Base-by-base conservation (phyloP, 176 grass and related monocot species). In the Alloteropsis semialata region DNA sequence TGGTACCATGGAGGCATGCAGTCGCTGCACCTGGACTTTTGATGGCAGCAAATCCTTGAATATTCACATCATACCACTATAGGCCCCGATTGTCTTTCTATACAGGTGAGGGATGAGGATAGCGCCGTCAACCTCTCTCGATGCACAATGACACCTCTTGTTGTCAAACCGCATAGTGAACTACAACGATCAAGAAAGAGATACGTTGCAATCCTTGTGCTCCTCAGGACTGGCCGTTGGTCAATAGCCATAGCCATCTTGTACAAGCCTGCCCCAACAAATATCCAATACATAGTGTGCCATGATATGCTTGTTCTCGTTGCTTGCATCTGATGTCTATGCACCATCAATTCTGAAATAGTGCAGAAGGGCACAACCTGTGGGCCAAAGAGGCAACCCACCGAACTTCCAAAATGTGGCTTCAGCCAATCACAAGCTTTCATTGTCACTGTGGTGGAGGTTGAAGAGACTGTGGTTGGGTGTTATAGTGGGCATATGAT, bases 401-500 rank as follows among this genome's bases (percentile, higher is more conserved):
- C 87, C 36, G 50, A 76, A 87, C 83, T 90, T 86, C 57, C 74
- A 89, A 85, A 87, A 89, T 32, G 69, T 37, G 55, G 89, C 81
- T 92, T 82, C 87, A 85, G 79, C 91, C 85, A 73, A 87, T 80
- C 78, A 76, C 48, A 82, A 29, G 49, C 55, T 77, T 70, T 81
- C 70, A 65, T 84, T 70, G 84, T 99, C 85, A 94, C 91, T 92
- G 93, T 0, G 88, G 93, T 22, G 91, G 89, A 42, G 93, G 89
- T 21, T 96, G 97, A 83, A 93, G 81, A 74, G 91, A 92, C 87
- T 89, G 97, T 34, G 91, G 93, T 76, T 99, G 97, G 46, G 87
- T 93, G 89, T 94, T 99, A 55, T 99, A 99, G 60, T 94, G 93
- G 78, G 87, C 67, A 42, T 92, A 99, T 5, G 97, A 87, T 44